These are phyloP conservation scores for Elongisporangium prolatum DNA, from an alignment of 352 stramenopile species.

Conservation along the genomic window DNA sequence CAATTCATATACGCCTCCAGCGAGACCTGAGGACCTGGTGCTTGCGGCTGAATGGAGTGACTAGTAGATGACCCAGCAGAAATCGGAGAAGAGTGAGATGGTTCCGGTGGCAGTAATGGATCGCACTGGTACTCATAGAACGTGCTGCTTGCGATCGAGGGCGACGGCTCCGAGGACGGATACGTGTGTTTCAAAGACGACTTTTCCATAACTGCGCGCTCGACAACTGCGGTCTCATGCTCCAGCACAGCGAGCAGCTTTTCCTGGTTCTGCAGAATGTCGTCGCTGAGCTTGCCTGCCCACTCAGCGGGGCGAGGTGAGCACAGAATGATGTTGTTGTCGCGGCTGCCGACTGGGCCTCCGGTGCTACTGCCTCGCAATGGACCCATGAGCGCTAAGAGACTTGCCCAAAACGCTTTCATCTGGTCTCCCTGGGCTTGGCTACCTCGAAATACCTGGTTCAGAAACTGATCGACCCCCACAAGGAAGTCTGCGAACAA, in stretches of 20 bases:
- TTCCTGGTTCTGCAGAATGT: constrained; percentile 80
- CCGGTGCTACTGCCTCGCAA: constrained; percentile 6
- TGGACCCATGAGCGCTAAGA: constrained; percentile 26
- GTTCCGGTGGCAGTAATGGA: constrained; percentile 40
- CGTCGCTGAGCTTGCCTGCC: constrained; percentile 63
- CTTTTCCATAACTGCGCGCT: constrained; percentile 77
- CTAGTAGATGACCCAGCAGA: not conserved
- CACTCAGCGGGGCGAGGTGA: constrained; percentile 19
- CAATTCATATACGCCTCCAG: constrained; percentile 41
- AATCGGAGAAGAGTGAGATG: not conserved
- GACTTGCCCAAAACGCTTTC: constrained; percentile 50
- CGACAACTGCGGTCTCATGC: constrained; percentile 73
- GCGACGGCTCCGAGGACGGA: constrained; percentile 20
- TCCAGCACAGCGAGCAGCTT: constrained; percentile 73
- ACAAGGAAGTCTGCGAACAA: constrained; percentile 55
- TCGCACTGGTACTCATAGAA: constrained; percentile 67
- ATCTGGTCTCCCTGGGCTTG: constrained; percentile 26
- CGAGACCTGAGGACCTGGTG: constrained; percentile 3
- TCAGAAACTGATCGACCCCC: constrained; percentile 37
- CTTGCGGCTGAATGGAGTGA: not conserved
- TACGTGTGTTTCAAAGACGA: constrained; percentile 71
- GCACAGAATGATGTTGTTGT: constrained; percentile 4
- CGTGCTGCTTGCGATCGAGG: constrained; percentile 16
- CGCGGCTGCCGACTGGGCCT: not conserved
- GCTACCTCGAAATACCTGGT: constrained; percentile 23